Evolutionary conservation across 768 basidiomycete genomes (phyloP), one percentile per base, ranked within the genome.

Genomic region (Coprinopsis cinerea): DNA sequence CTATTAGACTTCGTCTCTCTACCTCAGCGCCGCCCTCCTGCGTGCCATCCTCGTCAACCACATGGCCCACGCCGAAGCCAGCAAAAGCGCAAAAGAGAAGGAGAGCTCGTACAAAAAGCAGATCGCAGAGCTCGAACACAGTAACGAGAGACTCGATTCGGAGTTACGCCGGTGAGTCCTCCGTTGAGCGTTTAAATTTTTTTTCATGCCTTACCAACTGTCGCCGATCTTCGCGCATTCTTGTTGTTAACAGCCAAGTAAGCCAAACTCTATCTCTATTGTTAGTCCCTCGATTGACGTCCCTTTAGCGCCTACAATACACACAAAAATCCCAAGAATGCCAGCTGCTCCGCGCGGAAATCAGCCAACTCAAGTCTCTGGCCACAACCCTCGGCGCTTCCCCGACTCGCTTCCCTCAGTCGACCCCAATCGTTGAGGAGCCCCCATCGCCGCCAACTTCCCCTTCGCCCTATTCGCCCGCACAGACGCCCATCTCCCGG

Each of bases 41-140:
- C 82, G 84, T 55, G 88, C 88, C 48, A 91, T 91, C 64, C 77
- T 91, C 51, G 78, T 85, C 70, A 91, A 91, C 61, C 85, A 89
- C 64, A 69, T 81, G 44, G 84, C 87, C 57, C 86, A 89, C 67
- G 84, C 83, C 28, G 88, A 91, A 62, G 79, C 81, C 52, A 81
- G 76, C 63, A 85, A 83, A 70, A 64, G 69, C 56, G 78, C 85
- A 39, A 87, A 83, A 66, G 68, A 64, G 50, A 67, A 76, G 47
- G 87, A 90, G 69, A 67, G 71, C 44, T 72, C 69, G 53, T 71
- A 87, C 61, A 83, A 78, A 68, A 69, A 71, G 57, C 81, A 80
- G 67, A 65, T 89, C 37, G 83, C 87, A 54, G 82, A 83, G 58
- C 68, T 79, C 54, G 80, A 88, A 67, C 61, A 68, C 52, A 65